phyloP scores from a whole-genome alignment of 2,329 filamentous ascomycete species.

The Penicillium sp. region DNA sequence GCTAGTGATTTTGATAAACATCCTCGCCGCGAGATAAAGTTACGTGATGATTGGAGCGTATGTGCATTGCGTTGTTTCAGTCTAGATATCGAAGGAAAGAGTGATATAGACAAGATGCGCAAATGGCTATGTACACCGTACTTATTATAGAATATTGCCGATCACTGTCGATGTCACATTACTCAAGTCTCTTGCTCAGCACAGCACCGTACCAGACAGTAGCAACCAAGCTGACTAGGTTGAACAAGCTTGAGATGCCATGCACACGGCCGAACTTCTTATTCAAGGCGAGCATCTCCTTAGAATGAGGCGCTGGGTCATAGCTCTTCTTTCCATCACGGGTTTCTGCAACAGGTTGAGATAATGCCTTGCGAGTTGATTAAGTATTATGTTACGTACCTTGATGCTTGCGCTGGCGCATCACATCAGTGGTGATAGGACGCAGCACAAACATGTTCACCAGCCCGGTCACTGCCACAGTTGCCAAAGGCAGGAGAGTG shows the following conservation, averaged over 20 bases:
- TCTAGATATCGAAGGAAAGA: not conserved
- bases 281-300: slow-evolving; percentile 78
- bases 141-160: no score
- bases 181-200: slow-evolving; percentile 59
- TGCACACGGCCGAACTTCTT: slow-evolving; percentile 75
- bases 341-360: slow-evolving; percentile 57
- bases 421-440: slow-evolving; percentile 69
- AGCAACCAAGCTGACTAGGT: slow-evolving; percentile 66
- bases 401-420: slow-evolving; percentile 73
- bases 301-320: slow-evolving; percentile 72
- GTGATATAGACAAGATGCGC: not conserved
- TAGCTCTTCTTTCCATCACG: slow-evolving; percentile 85
- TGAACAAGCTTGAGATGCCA: slow-evolving; percentile 74
- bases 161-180: not conserved
- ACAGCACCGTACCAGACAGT: slow-evolving; percentile 74
- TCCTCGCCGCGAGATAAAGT: not conserved
- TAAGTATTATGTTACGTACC: slow-evolving; percentile 49
- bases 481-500: slow-evolving; percentile 65
- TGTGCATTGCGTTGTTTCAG: not conserved
- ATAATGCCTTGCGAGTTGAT: not conserved
- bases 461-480: slow-evolving; percentile 67
- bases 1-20: not conserved
- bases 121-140: not conserved
- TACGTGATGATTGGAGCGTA: not conserved
- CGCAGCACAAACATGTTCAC: slow-evolving; percentile 68